phyloP scores from a whole-genome alignment of 495 filamentous ascomycete genomes.

The Penicillium soppii region DNA sequence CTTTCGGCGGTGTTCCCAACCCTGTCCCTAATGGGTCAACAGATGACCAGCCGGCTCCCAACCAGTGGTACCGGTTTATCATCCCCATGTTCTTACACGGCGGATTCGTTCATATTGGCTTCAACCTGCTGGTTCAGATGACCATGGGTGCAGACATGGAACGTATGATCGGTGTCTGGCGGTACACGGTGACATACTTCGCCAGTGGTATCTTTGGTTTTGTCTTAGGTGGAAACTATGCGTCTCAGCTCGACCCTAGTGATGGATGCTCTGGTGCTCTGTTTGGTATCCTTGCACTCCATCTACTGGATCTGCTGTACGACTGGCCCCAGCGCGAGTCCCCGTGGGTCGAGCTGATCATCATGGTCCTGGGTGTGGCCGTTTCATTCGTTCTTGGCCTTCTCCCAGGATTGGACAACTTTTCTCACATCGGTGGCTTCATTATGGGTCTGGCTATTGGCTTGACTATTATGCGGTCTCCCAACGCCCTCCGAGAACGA shows the following conservation, averaged over 20 bases:
- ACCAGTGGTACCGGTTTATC: slow-evolving; percentile 98
- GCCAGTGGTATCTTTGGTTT: slow-evolving; percentile 93
- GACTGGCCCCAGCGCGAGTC: slow-evolving; percentile 75
- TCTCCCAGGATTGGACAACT: slow-evolving; percentile 93
- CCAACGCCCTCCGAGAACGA: slow-evolving; percentile 70
- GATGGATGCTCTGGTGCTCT: slow-evolving; percentile 86
- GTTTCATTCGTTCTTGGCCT: slow-evolving; percentile 92
- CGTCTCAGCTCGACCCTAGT: slow-evolving; percentile 73
- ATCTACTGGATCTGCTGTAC: slow-evolving; percentile 86
- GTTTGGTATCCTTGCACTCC: slow-evolving; percentile 88
- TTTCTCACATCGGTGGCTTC: slow-evolving; percentile 95
- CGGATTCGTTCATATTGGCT: slow-evolving; percentile 88
- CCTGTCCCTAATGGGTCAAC: slow-evolving; percentile 43
- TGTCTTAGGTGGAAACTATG: slow-evolving; percentile 91
- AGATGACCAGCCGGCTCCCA: slow-evolving; percentile 56
- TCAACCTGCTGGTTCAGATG: slow-evolving; percentile 90
- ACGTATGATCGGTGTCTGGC: slow-evolving; percentile 75
- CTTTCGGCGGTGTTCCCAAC: slow-evolving; percentile 71
- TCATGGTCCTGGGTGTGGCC: slow-evolving; percentile 78
- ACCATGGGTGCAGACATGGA: slow-evolving; percentile 90
- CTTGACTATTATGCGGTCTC: slow-evolving; percentile 82
- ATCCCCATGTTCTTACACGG: slow-evolving; percentile 93
- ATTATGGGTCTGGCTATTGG: slow-evolving; percentile 88
- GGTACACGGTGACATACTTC: slow-evolving; percentile 87
- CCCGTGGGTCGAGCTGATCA: slow-evolving; percentile 77